phyloP scores from a whole-genome alignment of 805 yeast genomes.

The Metschnikowia corniflorae region DNA sequence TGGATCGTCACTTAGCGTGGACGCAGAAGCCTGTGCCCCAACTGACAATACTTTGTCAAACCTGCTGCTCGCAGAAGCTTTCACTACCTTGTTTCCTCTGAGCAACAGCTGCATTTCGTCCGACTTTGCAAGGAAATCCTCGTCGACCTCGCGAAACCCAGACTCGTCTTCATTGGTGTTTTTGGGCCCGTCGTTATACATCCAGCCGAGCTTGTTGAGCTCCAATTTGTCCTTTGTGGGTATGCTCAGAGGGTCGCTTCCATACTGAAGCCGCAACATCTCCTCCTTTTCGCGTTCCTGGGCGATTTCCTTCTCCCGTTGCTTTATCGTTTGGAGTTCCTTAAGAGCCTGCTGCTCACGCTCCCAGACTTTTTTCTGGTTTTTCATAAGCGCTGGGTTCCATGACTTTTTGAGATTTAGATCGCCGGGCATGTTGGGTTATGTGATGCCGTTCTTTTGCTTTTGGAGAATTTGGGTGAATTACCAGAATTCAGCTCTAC shows the following conservation, averaged over 20 bases:
- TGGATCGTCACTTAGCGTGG: conserved; percentile 43
- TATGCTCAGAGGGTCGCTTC: conserved; percentile 33
- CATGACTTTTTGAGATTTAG: conserved; percentile 90
- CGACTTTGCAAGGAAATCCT: conserved; percentile 29
- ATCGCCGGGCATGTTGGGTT: conserved; percentile 67
- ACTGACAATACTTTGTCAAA: conserved; percentile 23
- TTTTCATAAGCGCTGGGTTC: conserved; percentile 87
- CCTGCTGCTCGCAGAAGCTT: conserved; percentile 21
- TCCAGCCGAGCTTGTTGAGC: conserved; percentile 69
- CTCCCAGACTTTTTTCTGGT: conserved; percentile 82
- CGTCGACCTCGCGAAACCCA: conserved; percentile 32
- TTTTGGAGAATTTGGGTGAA: too few species aligned
- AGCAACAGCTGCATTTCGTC: conserved; percentile 49
- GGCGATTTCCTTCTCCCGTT: conserved; percentile 59
- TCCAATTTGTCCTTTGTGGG: conserved; percentile 33
- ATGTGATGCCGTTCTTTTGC: too few species aligned
- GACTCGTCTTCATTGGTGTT: conserved; percentile 30
- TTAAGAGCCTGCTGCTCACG: conserved; percentile 71
- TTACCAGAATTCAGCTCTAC: too few species aligned
- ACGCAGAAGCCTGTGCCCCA: conserved; percentile 21
- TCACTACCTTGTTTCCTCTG: conserved; percentile 49
- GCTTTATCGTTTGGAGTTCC: conserved; percentile 63
- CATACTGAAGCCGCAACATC: conserved; percentile 45
- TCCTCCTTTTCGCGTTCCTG: conserved; percentile 60
- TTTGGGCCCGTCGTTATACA: conserved; percentile 60